Percentiles rank a stretch among this genome's conserved stretches.
Evolutionary conservation across 1,284 basidiomycete species (phyloP).

Genomic region (Malassezia arunalokei): DNA sequence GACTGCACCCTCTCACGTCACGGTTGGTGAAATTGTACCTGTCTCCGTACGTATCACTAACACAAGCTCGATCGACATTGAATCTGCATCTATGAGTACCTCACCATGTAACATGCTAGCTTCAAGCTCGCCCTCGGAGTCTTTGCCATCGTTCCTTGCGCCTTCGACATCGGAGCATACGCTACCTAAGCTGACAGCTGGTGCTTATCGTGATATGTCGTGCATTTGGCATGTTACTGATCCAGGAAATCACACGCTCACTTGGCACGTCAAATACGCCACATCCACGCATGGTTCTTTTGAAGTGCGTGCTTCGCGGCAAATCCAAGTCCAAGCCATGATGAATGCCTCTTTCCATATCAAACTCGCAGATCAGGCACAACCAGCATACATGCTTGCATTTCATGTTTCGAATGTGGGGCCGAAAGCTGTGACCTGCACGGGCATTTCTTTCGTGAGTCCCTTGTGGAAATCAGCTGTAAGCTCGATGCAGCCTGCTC

Average conservation of each 20-base stretch:
- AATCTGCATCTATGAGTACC: neutral
- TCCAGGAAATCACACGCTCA: neutral
- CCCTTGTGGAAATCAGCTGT: neutral
- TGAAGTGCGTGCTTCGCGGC: neutral
- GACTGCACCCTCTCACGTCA: neutral
- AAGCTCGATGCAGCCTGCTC: neutral
- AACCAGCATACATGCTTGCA: neutral
- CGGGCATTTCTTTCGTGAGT: neutral
- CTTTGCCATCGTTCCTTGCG: too few species aligned
- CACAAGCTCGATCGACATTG: neutral
- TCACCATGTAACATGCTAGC: neutral
- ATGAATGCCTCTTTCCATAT: neutral
- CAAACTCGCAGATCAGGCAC: neutral
- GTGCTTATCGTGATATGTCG: neutral
- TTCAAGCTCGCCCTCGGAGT: neutral
- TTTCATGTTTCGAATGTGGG: neutral
- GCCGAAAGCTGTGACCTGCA: neutral
- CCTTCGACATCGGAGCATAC: too few species aligned
- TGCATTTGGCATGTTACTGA: neutral
- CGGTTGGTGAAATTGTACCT: conserved; percentile 17
- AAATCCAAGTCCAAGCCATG: neutral
- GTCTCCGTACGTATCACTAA: neutral
- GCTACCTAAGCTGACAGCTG: too few species aligned
- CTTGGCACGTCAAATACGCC: conserved; percentile 9
- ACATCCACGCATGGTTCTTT: neutral